Evolutionary conservation across 805 yeast genomes (phyloP), one percentile per base, ranked within the genome.

Genomic region (Nakazawaea anatomiae): DNA sequence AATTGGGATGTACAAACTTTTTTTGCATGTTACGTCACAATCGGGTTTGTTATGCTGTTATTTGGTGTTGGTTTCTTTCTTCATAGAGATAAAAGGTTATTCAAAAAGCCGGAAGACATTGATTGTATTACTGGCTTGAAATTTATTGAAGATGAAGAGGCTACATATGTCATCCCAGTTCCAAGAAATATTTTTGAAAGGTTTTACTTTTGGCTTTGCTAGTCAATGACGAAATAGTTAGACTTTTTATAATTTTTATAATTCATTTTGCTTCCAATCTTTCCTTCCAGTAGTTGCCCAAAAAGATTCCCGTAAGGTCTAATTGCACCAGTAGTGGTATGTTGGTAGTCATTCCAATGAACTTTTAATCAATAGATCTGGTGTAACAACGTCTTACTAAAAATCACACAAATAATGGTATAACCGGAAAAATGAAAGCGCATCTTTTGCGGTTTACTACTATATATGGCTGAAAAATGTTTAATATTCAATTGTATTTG

Each of bases 11-110:
- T 64, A 1, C 65, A 76, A 6, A 83, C 82, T 62, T 85, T 85
- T 58, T 67, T 85, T 46, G 90, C 90, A 36, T 85, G 89, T 7
- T 85, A 85, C 66, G 72, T 85, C 54, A 84, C 89, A 0, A 60
- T 85, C 47, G 87, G 85, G 32, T 72, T 78, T 52, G 73, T 80
- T 55, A 53, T 77, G 2, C 65, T 66, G 5, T 67, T 85, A 43
- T 85, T 44, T 25, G 18, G 43, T 29, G 27, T 44, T 44, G 52
- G 47, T 18, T 12, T 38, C 29, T 10, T 48, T 18, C 11, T 25
- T 7, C 89, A 84, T 66, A 77, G 78, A 58, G 9, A 73, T 4
- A 30, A 39, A 67, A 52, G 42, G 46, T 73, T 80, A 75, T 68
- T 73, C 50, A 67, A 68, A 25, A 83, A 86, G 28, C 67, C 77